A percentile compares a stretch with the other conserved stretches of the same genome.
These are phyloP conservation scores for Pythium biforme DNA, from an alignment of 352 stramenopile species.

Conservation along the genomic window DNA sequence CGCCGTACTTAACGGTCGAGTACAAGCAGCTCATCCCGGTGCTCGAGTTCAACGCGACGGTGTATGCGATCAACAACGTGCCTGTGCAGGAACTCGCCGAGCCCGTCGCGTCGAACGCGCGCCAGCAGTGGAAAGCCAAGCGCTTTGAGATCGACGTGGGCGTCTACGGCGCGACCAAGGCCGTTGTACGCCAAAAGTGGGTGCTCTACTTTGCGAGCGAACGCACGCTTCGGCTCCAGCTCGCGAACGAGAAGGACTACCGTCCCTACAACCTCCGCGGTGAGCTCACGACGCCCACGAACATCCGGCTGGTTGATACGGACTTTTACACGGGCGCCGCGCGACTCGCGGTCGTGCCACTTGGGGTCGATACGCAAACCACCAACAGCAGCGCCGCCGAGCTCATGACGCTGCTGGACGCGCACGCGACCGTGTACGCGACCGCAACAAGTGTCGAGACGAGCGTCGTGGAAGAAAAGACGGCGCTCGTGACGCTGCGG, in stretches of 20 bases:
- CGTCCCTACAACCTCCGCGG: constrained; percentile 60
- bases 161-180: constrained; percentile 52
- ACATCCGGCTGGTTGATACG: constrained; percentile 61
- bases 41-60: constrained; percentile 64
- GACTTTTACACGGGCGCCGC: constrained; percentile 60
- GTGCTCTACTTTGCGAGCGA: constrained; percentile 67
- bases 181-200: constrained; percentile 51
- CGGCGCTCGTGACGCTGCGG: constrained; percentile 47
- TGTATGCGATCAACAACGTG: constrained; percentile 57
- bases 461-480: constrained; percentile 24
- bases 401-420: constrained; percentile 40
- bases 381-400: too few relatives aligned
- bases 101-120: constrained; percentile 17
- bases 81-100: constrained; percentile 32
- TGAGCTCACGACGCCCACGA: constrained; percentile 71
- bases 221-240: constrained; percentile 65
- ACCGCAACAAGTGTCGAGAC: constrained; percentile 41
- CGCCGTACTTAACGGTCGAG: constrained; percentile 81
- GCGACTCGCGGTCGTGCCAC: constrained; percentile 60
- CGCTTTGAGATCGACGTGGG: constrained; percentile 72
- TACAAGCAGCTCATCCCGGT: constrained; percentile 69
- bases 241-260: constrained; percentile 68
- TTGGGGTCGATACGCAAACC: constrained; percentile 4
- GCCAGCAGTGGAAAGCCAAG: constrained; percentile 50
- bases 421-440: constrained; percentile 54